Evolutionary conservation across 371 early-diverging fungal genomes (phyloP).

Genomic region (Mortierella sp.): DNA sequence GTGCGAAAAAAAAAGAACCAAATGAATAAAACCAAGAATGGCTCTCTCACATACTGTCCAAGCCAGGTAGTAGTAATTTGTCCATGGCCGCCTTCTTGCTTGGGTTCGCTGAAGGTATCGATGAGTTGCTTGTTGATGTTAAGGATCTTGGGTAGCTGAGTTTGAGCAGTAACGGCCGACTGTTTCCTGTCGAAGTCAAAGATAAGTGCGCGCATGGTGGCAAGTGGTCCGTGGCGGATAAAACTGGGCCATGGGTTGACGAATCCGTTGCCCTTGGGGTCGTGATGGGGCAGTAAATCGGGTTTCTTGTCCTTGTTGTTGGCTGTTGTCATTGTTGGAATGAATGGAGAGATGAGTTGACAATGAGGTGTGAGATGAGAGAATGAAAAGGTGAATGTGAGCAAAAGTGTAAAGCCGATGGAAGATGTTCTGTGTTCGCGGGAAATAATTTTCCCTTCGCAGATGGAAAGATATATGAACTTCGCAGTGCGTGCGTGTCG

Average conservation of each 20-base stretch:
- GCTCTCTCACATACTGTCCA: conserved; percentile 60
- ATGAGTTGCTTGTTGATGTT: conserved; percentile 27
- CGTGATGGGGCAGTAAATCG: conserved; percentile 41
- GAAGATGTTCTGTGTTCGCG: background rate
- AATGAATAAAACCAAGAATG: background rate
- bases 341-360: background rate
- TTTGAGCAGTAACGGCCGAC: conserved; percentile 25
- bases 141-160: conserved; percentile 28
- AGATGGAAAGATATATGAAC: background rate
- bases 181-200: conserved; percentile 37
- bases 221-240: conserved; percentile 24
- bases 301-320: conserved; percentile 9
- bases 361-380: background rate
- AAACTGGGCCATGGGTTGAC: conserved; percentile 64
- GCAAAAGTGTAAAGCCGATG: background rate
- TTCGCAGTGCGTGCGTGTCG: background rate
- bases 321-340: conserved; percentile 21
- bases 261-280: conserved; percentile 52
- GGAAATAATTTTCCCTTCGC: background rate
- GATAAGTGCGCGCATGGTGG: conserved; percentile 10
- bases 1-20: background rate
- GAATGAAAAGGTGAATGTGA: background rate
- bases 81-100: background rate
- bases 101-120: conserved; percentile 19
- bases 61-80: conserved; percentile 62